A percentile compares a stretch with the other conserved stretches of the same genome.
These are phyloP conservation scores for Insectozyma bohioensis DNA, from an alignment of 1,139 yeast genomes.

Conservation along the genomic window DNA sequence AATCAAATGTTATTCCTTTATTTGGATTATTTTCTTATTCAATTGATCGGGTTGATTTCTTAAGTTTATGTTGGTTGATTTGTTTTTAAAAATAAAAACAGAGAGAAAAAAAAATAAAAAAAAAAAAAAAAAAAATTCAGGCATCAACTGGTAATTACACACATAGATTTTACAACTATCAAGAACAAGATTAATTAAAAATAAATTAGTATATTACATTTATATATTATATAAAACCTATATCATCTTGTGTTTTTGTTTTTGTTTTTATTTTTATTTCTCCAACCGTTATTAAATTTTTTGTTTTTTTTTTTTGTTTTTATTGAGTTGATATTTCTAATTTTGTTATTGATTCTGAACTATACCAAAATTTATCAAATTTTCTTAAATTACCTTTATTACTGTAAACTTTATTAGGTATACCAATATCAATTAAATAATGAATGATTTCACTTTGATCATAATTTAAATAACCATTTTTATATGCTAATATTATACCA, in stretches of 20 bases:
- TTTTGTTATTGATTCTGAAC: slow-evolving; percentile 34
- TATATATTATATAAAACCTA: no score
- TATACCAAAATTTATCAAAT: slow-evolving; percentile 46
- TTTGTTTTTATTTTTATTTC: no score
- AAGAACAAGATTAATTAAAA: no score
- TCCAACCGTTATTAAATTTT: no score
- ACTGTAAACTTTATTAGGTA: slow-evolving; percentile 53
- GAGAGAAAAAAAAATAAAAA: neutral
- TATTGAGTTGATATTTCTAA: slow-evolving; percentile 19
- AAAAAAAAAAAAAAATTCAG: slow-evolving; percentile 1
- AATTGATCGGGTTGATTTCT: slow-evolving; percentile 1
- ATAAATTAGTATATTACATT: no score
- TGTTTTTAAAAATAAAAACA: neutral
- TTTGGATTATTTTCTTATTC: neutral
- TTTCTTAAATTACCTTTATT: slow-evolving; percentile 41
- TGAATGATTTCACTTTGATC: slow-evolving; percentile 43
- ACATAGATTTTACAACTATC: no score
- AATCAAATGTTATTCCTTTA: no score
- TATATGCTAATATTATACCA: slow-evolving; percentile 64
- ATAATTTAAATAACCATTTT: slow-evolving; percentile 33
- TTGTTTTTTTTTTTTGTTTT: no score
- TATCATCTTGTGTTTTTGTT: no score
- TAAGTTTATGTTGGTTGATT: no score
- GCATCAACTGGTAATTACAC: slow-evolving; percentile 3
- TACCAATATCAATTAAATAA: slow-evolving; percentile 72